Conservation (phyloP, 169 alveolate species). For the Eimeria brunetti region DNA sequence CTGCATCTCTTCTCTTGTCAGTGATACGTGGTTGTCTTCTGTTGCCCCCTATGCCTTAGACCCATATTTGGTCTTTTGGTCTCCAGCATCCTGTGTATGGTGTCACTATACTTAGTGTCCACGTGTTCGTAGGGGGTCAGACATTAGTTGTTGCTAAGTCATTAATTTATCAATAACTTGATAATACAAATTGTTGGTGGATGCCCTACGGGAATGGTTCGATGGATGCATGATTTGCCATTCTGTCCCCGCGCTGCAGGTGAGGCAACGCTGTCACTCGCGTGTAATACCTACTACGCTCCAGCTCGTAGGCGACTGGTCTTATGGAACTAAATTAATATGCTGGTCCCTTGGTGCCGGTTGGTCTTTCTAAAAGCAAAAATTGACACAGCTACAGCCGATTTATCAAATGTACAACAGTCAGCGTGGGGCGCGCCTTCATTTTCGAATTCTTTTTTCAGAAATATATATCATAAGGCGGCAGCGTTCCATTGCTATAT, state of each 20-base stretch:
- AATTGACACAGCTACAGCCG: background rate
- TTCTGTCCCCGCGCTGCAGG: background rate
- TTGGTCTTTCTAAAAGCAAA: background rate
- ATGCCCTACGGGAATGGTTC: background rate
- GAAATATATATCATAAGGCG: background rate
- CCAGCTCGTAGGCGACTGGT: background rate
- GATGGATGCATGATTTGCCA: background rate
- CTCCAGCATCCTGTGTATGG: background rate
- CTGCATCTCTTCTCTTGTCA: background rate
- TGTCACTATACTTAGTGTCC: background rate
- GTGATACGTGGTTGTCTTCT: background rate
- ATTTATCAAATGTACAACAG: background rate
- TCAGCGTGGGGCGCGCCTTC: background rate
- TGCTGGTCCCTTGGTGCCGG: background rate
- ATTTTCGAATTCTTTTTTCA: background rate
- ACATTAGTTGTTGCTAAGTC: too few relatives aligned
- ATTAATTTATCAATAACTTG: too few relatives aligned
- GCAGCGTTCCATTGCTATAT: background rate
- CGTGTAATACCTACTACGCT: background rate
- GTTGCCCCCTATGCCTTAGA: background rate
- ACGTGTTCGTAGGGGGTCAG: background rate
- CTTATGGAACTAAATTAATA: background rate
- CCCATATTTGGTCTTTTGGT: background rate
- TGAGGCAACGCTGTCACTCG: background rate
- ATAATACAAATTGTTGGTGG: too few relatives aligned